Evolutionary conservation across 169 alveolate genomes (phyloP), one percentile per base, ranked within the genome.

Genomic region (Eimeria tenella): DNA sequence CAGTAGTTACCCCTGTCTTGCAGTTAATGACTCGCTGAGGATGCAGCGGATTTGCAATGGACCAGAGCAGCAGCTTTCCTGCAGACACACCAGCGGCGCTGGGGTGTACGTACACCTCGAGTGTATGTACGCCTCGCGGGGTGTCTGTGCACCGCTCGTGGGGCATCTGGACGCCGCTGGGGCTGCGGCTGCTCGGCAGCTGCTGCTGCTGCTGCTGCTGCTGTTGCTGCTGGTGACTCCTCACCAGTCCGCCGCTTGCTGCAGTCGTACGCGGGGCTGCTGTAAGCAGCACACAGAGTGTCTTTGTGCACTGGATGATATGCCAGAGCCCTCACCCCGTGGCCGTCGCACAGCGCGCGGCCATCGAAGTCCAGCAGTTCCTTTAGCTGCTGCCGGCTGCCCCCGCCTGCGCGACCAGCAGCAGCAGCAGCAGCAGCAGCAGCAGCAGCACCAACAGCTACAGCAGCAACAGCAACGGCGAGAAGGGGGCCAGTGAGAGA

Each of bases 1-100:
- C 96, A 77, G 97, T 95, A 4, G 84, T 96, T 19, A 96, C 93
- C 17, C 97, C 97, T 25, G 97, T 81, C 25, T 95, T 96, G 21
- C 98, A 95, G 73, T 94, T 90, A 50, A 98, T 96, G 9, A 95
- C 96, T 86, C 98, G 96, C 92, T 97, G 98, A 3, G 99, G 99
- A 95, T 95, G 96, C 4, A 95, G 95, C 5, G 99, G 99, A 82
- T 97, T 97, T 70, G 97, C 97, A 52, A 98, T 94, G 62, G 98
- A 97, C 98, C 99, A 98, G 94, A 98, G 97, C 90, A 97, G 96
- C 21, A 98, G 90, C 60, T 96, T 81, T 17, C 99, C 99, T 79
- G 70, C 65, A 79, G n/a, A 31, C 42, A 31, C 42, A 31, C 4
- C 42, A 31, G 88, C 55, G 62, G 5, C 70, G 13, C 10, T 25